A percentile compares a stretch with the other conserved stretches of the same genome.
Evolutionary conservation across 805 yeast genomes (phyloP).

Genomic region (Yamadazyma scolyti): DNA sequence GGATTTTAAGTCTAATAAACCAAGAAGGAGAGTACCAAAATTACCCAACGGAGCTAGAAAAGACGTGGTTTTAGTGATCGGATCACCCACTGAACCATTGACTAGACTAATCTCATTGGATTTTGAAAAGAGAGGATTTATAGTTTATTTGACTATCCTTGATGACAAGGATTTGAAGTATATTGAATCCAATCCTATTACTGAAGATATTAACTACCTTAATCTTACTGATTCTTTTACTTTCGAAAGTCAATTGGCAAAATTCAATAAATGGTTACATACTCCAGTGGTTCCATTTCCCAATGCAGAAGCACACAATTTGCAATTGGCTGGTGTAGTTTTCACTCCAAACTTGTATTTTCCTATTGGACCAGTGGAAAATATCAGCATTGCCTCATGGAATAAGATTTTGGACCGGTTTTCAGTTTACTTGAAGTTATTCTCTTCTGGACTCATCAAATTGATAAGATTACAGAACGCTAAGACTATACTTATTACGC

Average conservation of each 20-base stretch:
- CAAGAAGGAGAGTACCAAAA: slow-evolving; percentile 55
- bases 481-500: slow-evolving; percentile 50
- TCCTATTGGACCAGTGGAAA: slow-evolving; percentile 66
- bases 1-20: background rate
- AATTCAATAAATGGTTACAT: slow-evolving; percentile 47
- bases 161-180: slow-evolving; percentile 54
- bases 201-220: slow-evolving; percentile 67
- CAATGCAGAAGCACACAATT: slow-evolving; percentile 53
- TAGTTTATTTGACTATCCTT: slow-evolving; percentile 73
- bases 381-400: slow-evolving; percentile 52
- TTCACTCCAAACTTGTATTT: slow-evolving; percentile 67
- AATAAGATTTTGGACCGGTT: slow-evolving; percentile 43
- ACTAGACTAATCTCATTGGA: slow-evolving; percentile 69
- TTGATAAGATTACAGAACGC: slow-evolving; percentile 49
- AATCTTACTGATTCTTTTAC: slow-evolving; percentile 46
- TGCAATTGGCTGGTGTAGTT: slow-evolving; percentile 61
- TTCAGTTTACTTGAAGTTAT: slow-evolving; percentile 45
- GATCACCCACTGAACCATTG: slow-evolving; percentile 73
- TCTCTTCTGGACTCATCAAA: slow-evolving; percentile 53
- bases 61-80: slow-evolving; percentile 72
- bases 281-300: slow-evolving; percentile 57
- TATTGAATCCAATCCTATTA: slow-evolving; percentile 52
- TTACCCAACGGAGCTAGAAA: slow-evolving; percentile 67
- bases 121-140: slow-evolving; percentile 73
- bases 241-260: slow-evolving; percentile 45